Evolutionary conservation across 768 basidiomycete species (phyloP), one percentile per base, ranked within the genome.

Genomic region (Suillus americanus): DNA sequence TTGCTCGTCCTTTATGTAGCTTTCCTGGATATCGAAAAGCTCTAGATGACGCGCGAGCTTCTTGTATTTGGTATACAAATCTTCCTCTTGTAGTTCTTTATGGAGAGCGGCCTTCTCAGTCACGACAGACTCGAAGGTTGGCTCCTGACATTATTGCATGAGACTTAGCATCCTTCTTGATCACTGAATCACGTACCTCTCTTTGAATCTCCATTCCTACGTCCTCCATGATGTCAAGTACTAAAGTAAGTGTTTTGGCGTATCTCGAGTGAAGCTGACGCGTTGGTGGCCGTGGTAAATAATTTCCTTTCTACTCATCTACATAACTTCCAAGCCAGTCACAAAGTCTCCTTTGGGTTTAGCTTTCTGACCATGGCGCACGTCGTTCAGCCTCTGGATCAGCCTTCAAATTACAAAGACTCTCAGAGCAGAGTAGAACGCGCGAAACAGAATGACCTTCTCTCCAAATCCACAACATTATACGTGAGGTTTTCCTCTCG

Each of bases 1-100:
- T 72, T 97, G 96, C 77, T 99, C 97, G 71, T 99, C 97, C 75
- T 99, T 97, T 79, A 99, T 97, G 76, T 99, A 99, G 79, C 91
- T 92, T 79, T 98, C 92, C 72, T 91, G 90, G 33, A 95, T 94
- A 61, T 94, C 91, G 43, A 99, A 88, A 82, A 99, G 94, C 74
- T 99, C 95, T 40, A 96, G 84, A 73, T 99, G 97, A 56, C 94
- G 90, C 61, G 92, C 86, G 59, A 99, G 90, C 73, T 94, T 94
- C 85, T 97, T 97, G 87, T 94, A 97, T 77, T 96, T 97, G 78
- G 93, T 89, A 76, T 99, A 99, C 66, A 98, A 80, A 79, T 98
- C 97, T 79, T 98, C 93, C 64, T 86, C 81, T 71, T 95, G 94
- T 38, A 97, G 83, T 70, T 95, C 92, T 69, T 91, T 89, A 76